Evolutionary conservation across 768 basidiomycete species (phyloP).

Genomic region (Agaricus subrufescens): DNA sequence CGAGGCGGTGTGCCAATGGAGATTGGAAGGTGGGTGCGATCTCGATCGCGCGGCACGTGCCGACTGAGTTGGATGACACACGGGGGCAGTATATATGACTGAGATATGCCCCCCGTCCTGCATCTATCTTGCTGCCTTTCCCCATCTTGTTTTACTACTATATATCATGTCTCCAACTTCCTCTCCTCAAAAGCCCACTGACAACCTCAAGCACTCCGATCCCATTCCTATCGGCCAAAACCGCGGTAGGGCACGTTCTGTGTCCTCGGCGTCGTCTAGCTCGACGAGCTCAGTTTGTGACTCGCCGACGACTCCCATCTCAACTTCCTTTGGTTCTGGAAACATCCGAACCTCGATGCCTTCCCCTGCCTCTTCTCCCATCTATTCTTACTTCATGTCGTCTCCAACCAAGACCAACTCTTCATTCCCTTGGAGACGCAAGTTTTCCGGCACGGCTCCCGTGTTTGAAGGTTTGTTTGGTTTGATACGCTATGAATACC

Average conservation of each 20-base stretch:
- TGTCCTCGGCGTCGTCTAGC: slow-evolving; percentile 54
- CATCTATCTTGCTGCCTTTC: slow-evolving; percentile 13
- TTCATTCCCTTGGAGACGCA: slow-evolving; percentile 60
- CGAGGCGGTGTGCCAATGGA: background rate
- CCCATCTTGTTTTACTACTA: slow-evolving; percentile 16
- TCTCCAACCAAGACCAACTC: slow-evolving; percentile 50
- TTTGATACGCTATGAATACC: background rate
- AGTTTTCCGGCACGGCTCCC: slow-evolving; percentile 44
- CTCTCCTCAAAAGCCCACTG: slow-evolving; percentile 16
- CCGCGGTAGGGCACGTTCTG: slow-evolving; percentile 50
- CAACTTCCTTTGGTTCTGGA: slow-evolving; percentile 34
- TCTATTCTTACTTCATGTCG: slow-evolving; percentile 63
- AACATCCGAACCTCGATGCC: slow-evolving; percentile 42
- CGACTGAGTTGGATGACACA: slow-evolving; percentile 2
- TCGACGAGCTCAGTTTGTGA: slow-evolving; percentile 51
- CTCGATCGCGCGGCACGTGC: slow-evolving; percentile 9
- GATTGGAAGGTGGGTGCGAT: background rate
- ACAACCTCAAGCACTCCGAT: slow-evolving; percentile 44
- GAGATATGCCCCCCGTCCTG: slow-evolving; percentile 15
- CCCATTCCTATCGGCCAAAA: slow-evolving; percentile 56
- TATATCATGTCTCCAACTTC: slow-evolving; percentile 30
- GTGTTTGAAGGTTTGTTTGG: slow-evolving; percentile 55
- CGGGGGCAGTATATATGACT: slow-evolving; percentile 5
- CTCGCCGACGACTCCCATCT: slow-evolving; percentile 42
- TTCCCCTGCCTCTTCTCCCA: slow-evolving; percentile 64